A percentile compares a stretch with the other conserved stretches of the same genome.
Evolutionary conservation across 768 basidiomycete species (phyloP).

Genomic region (Hirschioporus abietinus): DNA sequence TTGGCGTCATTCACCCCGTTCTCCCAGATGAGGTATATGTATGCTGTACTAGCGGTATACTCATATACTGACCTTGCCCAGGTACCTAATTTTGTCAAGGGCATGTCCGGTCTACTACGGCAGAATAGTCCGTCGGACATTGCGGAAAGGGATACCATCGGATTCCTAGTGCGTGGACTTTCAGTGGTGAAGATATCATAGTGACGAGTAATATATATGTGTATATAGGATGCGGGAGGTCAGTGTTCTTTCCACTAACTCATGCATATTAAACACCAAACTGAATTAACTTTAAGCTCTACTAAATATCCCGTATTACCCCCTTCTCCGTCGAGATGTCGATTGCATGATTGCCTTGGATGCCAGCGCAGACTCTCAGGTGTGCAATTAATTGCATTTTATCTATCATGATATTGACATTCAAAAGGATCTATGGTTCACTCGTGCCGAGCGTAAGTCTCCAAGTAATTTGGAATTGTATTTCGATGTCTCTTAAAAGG

Average conservation of each 20-base stretch:
- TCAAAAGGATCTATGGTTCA: conserved; percentile 24
- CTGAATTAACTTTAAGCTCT: conserved; percentile 7
- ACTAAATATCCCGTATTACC: conserved; percentile 25
- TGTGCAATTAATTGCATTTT: conserved; percentile 10
- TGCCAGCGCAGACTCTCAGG: conserved; percentile 20
- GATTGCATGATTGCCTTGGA: conserved; percentile 23
- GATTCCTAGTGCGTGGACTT: conserved; percentile 18
- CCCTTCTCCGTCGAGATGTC: conserved; percentile 22
- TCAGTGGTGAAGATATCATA: background rate
- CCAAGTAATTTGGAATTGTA: background rate
- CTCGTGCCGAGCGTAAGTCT: conserved; percentile 20
- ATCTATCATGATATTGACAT: conserved; percentile 13
- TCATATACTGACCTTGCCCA: no score
- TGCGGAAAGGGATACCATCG: conserved; percentile 20
- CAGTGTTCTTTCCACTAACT: background rate
- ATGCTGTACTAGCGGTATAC: no score
- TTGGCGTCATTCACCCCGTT: conserved; percentile 24
- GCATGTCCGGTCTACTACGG: conserved; percentile 16
- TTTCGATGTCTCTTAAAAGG: background rate
- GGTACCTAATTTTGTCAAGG: conserved; percentile 20
- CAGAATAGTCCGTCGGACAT: conserved; percentile 16
- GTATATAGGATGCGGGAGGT: conserved; percentile 23
- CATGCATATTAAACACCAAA: background rate
- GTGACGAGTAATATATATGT: no score
- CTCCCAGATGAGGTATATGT: conserved; percentile 20